Evolutionary conservation across 2,329 filamentous ascomycete genomes (phyloP).

Genomic region (Xylariaceae sp.): DNA sequence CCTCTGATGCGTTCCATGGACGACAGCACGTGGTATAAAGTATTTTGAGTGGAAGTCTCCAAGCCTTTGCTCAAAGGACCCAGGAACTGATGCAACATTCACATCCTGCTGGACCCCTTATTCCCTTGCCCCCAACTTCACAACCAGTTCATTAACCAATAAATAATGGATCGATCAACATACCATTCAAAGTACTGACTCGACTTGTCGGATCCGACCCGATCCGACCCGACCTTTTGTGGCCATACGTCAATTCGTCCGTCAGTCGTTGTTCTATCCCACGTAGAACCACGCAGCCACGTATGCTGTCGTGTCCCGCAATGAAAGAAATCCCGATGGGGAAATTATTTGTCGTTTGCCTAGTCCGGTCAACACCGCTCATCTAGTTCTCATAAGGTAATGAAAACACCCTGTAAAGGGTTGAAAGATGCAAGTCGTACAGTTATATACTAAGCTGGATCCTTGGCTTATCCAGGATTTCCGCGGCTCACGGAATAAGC

Average conservation of each 20-base stretch:
- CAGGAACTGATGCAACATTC: slow-evolving; percentile 1
- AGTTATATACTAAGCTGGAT: slow-evolving; percentile 4
- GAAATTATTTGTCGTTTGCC: slow-evolving; percentile 4
- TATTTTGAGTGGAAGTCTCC: slow-evolving; percentile 1
- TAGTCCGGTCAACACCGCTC: slow-evolving; percentile 14
- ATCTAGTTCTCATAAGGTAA: slow-evolving; percentile 39
- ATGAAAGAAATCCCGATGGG: slow-evolving; percentile 1
- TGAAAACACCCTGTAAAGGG: slow-evolving; percentile 29
- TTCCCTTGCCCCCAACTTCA: too few species aligned
- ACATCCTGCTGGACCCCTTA: too few species aligned
- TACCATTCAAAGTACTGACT: neutral
- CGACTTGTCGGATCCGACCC: slow-evolving; percentile 3
- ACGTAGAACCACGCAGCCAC: slow-evolving; percentile 9
- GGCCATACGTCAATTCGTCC: neutral
- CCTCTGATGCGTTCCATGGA: slow-evolving; percentile 20
- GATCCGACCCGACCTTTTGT: neutral
- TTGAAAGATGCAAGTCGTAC: too few species aligned
- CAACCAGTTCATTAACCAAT: too few species aligned
- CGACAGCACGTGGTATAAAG: slow-evolving; percentile 20
- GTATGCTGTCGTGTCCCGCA: slow-evolving; percentile 8
- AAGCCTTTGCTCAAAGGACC: neutral
- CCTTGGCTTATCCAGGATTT: slow-evolving; percentile 17
- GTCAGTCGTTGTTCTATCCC: slow-evolving; percentile 1
- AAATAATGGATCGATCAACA: neutral
- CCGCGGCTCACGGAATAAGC: slow-evolving; percentile 29